Conservation (phyloP, 306 rosid genomes). For the Castanopsis chinensis region DNA sequence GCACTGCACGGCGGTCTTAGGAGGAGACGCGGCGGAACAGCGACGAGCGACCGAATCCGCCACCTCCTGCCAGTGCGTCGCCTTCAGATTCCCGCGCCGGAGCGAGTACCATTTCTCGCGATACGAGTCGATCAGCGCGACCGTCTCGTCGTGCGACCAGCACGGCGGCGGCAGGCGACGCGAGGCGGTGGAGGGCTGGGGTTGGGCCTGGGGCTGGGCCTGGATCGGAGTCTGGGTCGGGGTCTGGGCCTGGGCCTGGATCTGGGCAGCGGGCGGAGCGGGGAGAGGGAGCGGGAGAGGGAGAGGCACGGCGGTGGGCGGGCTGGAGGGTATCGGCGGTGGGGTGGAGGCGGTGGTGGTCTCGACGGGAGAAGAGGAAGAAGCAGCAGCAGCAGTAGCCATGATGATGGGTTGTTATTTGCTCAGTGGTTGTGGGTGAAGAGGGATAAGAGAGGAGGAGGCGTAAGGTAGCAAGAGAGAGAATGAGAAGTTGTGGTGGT, state of each 20-base stretch:
- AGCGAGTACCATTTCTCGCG: constrained; percentile 93
- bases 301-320: constrained; percentile 36
- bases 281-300: constrained; percentile 43
- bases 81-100: constrained; percentile 83
- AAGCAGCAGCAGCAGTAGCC: constrained; percentile 20
- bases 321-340: constrained; percentile 37
- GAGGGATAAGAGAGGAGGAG: constrained; percentile 13
- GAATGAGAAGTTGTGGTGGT: not conserved
- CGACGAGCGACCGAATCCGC: constrained; percentile 66
- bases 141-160: constrained; percentile 88
- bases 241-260: not conserved
- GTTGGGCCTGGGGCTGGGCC: constrained; percentile 2
- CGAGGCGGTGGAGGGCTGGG: constrained; percentile 32
- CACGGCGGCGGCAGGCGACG: constrained; percentile 95
- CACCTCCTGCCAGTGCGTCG: constrained; percentile 96
- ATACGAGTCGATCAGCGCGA: constrained; percentile 80
- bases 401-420: too few relatives aligned
- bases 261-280: constrained; percentile 19
- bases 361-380: constrained; percentile 39
- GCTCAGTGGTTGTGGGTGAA: not conserved
- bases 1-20: constrained; percentile 94
- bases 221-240: not conserved
- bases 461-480: not conserved
- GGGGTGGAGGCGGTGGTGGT: constrained; percentile 15
- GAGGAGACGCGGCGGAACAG: constrained; percentile 64